These are phyloP conservation scores for Phalaenopsis equestris DNA, from an alignment of 106 monocot species.

Conservation along the genomic window DNA sequence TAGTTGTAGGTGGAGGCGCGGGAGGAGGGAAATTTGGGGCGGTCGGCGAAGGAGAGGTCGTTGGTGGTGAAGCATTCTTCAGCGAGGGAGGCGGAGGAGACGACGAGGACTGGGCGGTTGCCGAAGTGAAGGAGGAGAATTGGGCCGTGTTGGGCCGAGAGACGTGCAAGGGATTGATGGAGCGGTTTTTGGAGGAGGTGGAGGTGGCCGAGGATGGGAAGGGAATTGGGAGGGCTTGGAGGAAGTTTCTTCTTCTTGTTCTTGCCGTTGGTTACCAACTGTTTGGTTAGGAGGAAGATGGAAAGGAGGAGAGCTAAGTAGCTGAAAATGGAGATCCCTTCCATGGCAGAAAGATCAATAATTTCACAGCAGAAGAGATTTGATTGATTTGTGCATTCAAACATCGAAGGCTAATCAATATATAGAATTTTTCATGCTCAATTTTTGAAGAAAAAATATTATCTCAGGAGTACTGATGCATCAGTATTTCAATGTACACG, in stretches of 20 bases:
- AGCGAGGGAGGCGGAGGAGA: constrained; percentile 20
- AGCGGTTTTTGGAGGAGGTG: constrained; percentile 43
- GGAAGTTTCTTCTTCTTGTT: neutral
- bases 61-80: constrained; percentile 38
- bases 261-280: too few relatives aligned
- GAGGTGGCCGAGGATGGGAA: constrained; percentile 44
- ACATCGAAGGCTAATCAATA: too few relatives aligned
- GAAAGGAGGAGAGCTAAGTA: too few relatives aligned
- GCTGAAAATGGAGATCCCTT: too few relatives aligned
- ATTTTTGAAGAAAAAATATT: too few relatives aligned
- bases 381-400: too few relatives aligned
- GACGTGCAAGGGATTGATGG: constrained; percentile 25
- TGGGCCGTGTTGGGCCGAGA: constrained; percentile 31
- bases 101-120: constrained; percentile 31
- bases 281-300: too few relatives aligned
- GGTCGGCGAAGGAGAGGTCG: constrained; percentile 51
- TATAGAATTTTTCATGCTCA: too few relatives aligned
- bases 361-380: too few relatives aligned
- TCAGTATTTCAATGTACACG: too few relatives aligned
- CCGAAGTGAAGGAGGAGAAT: neutral
- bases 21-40: constrained; percentile 18
- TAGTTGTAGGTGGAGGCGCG: constrained; percentile 23
- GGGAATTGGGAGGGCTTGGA: constrained; percentile 12
- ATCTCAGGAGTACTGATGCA: too few relatives aligned
- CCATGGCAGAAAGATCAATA: too few relatives aligned